A percentile compares a stretch with the other conserved stretches of the same genome.
Conservation (phyloP, 192 early-diverging fungal species). For the Podila horticola region DNA sequence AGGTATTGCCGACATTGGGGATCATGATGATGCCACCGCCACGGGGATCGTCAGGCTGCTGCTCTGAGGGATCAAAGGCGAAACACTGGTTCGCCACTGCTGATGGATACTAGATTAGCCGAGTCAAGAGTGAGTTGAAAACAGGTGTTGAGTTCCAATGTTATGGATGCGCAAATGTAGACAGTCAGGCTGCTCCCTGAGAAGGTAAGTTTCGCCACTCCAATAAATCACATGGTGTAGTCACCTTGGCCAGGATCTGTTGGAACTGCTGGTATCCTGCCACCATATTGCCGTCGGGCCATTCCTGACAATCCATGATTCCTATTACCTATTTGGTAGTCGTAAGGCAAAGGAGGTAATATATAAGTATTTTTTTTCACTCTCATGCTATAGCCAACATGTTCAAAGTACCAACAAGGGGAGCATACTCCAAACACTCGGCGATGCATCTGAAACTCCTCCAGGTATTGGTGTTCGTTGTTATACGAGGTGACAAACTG, state of each 20-base stretch:
- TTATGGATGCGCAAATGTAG: no score
- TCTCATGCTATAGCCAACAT: not conserved
- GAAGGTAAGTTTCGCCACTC: not conserved
- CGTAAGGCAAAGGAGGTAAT: not conserved
- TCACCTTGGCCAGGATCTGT: constrained; percentile 63
- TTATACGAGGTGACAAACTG: constrained; percentile 77
- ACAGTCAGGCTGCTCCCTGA: no score
- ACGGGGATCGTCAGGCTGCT: constrained; percentile 76
- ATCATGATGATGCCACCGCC: constrained; percentile 76
- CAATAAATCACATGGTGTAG: not conserved
- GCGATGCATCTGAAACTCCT: constrained; percentile 79
- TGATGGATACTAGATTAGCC: constrained; percentile 70
- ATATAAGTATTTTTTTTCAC: constrained; percentile 3
- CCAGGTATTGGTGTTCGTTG: constrained; percentile 73
- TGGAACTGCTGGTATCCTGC: constrained; percentile 72
- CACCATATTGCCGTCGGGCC: constrained; percentile 64
- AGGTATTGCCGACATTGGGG: constrained; percentile 81
- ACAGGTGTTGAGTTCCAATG: not conserved
- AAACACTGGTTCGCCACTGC: constrained; percentile 78
- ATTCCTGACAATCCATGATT: constrained; percentile 82
- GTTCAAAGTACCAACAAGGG: not conserved
- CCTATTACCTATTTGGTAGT: constrained; percentile 71
- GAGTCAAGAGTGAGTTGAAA: not conserved
- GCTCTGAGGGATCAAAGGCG: constrained; percentile 83
- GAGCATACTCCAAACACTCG: constrained; percentile 76